These are phyloP conservation scores for Zasmidium angulare DNA, from an alignment of 2,329 filamentous ascomycete species.

Conservation along the genomic window DNA sequence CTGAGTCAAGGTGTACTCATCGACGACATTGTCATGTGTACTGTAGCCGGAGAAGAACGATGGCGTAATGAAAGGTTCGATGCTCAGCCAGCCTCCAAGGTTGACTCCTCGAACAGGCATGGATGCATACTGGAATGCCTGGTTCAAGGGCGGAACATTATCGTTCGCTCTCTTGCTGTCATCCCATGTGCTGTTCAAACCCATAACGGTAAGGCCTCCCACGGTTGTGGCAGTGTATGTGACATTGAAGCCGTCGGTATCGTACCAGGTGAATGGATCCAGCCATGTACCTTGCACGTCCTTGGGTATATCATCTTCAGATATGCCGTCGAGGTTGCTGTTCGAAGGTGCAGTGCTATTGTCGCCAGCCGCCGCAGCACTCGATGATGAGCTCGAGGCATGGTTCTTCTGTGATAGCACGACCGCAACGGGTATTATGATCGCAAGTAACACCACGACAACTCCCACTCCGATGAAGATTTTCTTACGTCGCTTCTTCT, in stretches of 20 bases:
- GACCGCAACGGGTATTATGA: constrained; percentile 49
- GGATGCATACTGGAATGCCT: constrained; percentile 75
- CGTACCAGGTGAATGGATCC: constrained; percentile 89
- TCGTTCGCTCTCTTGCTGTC: constrained; percentile 76
- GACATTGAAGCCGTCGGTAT: constrained; percentile 87
- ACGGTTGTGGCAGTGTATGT: constrained; percentile 86
- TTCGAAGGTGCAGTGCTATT: constrained; percentile 40
- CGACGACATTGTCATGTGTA: constrained; percentile 65
- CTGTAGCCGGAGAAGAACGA: constrained; percentile 76
- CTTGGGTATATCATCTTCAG: constrained; percentile 46
- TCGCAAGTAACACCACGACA: constrained; percentile 43
- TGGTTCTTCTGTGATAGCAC: constrained; percentile 46
- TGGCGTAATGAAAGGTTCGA: constrained; percentile 95
- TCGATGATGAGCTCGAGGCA: constrained; percentile 8
- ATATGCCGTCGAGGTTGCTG: constrained; percentile 46
- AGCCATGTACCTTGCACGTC: constrained; percentile 72
- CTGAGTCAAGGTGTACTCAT: constrained; percentile 79
- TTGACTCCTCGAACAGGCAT: constrained; percentile 87
- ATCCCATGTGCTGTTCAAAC: constrained; percentile 80
- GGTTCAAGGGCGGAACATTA: constrained; percentile 73
- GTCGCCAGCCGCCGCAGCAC: constrained; percentile 18
- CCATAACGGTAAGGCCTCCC: constrained; percentile 87
- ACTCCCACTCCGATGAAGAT: constrained; percentile 41
- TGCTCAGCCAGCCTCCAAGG: constrained; percentile 85
- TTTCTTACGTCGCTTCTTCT: constrained; percentile 57